These are phyloP conservation scores for Choanephora cucurbitarum DNA, from an alignment of 371 early-diverging fungal species.

Conservation along the genomic window DNA sequence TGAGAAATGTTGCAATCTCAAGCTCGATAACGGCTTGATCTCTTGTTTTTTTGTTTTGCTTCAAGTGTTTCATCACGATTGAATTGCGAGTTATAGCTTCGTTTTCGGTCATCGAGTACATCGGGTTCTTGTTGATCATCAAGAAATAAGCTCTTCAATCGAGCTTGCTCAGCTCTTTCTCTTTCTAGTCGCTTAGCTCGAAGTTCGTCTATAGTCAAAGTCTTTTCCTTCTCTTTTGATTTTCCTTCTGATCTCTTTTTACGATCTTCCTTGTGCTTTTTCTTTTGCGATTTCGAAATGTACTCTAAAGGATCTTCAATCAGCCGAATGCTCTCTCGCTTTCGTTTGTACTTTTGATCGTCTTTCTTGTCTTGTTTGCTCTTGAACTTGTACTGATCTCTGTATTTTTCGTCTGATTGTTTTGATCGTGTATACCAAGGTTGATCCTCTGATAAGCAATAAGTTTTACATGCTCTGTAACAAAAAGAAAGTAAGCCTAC, in stretches of 20 bases:
- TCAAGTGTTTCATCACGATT: slow-evolving; percentile 22
- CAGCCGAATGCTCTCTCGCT: slow-evolving; percentile 17
- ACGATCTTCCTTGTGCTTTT: slow-evolving; percentile 1
- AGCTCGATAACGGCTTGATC: neutral
- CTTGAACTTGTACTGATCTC: slow-evolving; percentile 14
- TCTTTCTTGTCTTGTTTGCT: slow-evolving; percentile 2
- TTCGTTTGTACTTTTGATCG: slow-evolving; percentile 11
- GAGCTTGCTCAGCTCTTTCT: slow-evolving; percentile 36
- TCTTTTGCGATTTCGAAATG: slow-evolving; percentile 14
- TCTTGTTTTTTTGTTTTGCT: slow-evolving; percentile 16
- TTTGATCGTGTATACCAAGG: slow-evolving; percentile 41
- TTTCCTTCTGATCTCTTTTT: slow-evolving; percentile 3
- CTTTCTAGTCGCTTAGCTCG: slow-evolving; percentile 43
- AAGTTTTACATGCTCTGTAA: too few relatives aligned
- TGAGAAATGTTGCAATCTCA: neutral
- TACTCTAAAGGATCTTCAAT: slow-evolving; percentile 33
- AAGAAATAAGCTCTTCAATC: slow-evolving; percentile 23
- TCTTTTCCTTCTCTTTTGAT: neutral
- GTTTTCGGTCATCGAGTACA: slow-evolving; percentile 10
- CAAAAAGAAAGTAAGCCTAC: too few relatives aligned
- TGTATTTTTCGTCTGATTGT: slow-evolving; percentile 27
- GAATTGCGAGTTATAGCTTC: slow-evolving; percentile 28
- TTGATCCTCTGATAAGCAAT: slow-evolving; percentile 13
- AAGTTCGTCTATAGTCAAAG: slow-evolving; percentile 36
- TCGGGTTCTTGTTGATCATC: slow-evolving; percentile 12